Percentiles rank a stretch among this genome's conserved stretches.
Evolutionary conservation across 257 asterid species (phyloP).

Genomic region (Nicotiana knightiana): DNA sequence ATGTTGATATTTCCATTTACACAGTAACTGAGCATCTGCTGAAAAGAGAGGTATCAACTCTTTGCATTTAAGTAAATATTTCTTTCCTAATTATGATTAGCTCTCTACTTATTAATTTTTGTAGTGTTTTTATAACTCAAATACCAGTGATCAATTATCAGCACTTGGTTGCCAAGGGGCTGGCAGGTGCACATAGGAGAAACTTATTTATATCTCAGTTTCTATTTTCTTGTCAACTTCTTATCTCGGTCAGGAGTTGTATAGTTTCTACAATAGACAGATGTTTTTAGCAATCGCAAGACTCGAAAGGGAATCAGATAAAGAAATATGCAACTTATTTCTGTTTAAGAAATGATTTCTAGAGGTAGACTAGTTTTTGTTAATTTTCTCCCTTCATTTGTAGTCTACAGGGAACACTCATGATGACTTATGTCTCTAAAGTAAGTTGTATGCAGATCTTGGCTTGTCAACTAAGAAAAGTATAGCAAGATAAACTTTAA

Average conservation of each 20-base stretch:
- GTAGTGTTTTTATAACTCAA: no score
- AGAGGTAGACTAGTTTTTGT: background rate
- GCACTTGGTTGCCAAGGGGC: background rate
- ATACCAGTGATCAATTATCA: background rate
- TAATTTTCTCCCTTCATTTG: background rate
- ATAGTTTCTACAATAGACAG: background rate
- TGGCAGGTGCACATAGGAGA: background rate
- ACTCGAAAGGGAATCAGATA: background rate
- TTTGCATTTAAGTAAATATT: no score
- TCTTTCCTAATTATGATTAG: no score
- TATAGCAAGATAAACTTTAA: no score
- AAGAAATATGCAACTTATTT: background rate
- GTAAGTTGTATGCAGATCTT: background rate
- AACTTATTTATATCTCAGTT: background rate
- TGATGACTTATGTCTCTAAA: background rate
- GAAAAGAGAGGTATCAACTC: background rate
- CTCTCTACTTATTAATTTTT: no score
- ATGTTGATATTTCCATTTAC: background rate
- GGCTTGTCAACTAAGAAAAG: background rate
- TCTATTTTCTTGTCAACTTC: background rate
- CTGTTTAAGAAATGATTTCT: background rate
- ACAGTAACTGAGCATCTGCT: background rate
- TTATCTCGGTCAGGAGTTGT: background rate
- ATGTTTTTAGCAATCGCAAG: background rate
- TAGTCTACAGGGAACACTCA: background rate